Conservation (phyloP, 2,329 filamentous ascomycete genomes). For the Botrytis fragariae region DNA sequence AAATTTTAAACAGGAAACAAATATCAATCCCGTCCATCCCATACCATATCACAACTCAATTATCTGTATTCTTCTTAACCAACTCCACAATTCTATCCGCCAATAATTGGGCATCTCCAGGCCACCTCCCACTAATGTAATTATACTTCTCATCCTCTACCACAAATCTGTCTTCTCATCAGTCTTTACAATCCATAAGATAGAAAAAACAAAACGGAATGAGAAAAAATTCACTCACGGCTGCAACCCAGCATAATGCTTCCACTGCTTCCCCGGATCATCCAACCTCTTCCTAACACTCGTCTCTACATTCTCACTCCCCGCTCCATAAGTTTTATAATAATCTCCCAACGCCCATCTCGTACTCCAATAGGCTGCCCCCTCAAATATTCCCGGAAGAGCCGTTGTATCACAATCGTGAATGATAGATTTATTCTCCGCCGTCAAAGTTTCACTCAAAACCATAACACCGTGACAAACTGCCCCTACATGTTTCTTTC, state of each 20-base stretch:
- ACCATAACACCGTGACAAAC: constrained; percentile 55
- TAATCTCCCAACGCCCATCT: constrained; percentile 51
- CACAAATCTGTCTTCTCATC: constrained; percentile 42
- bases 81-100: constrained; percentile 45
- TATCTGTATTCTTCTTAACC: constrained; percentile 35
- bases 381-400: constrained; percentile 49
- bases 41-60: background rate
- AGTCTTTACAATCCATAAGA: background rate
- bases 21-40: background rate
- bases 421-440: constrained; percentile 43
- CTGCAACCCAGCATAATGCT: constrained; percentile 43
- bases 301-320: constrained; percentile 49
- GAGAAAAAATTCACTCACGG: constrained; percentile 41
- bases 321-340: constrained; percentile 55
- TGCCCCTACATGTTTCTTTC: constrained; percentile 46
- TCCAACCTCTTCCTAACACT: constrained; percentile 46
- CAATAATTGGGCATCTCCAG: constrained; percentile 45
- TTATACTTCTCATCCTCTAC: constrained; percentile 50
- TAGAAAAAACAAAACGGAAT: background rate
- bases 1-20: background rate
- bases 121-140: constrained; percentile 49
- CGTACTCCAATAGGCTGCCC: constrained; percentile 49
- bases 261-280: constrained; percentile 45
- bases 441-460: constrained; percentile 43
- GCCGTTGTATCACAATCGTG: constrained; percentile 49